A percentile compares a stretch with the other conserved stretches of the same genome.
Conservation (phyloP, 2,329 filamentous ascomycete genomes). For the Peltaster fructicola region DNA sequence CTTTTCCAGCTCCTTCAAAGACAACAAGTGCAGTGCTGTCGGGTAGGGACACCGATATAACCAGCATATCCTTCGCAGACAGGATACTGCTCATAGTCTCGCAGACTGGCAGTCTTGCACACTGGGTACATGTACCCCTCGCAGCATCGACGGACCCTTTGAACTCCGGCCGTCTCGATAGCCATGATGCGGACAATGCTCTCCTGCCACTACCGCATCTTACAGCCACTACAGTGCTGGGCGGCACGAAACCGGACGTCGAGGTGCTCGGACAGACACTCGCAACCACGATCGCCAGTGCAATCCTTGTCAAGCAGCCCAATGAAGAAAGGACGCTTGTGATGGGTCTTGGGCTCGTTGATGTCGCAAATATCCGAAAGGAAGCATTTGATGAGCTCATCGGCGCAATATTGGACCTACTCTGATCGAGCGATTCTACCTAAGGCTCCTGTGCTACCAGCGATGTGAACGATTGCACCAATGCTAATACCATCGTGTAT, state of each 20-base stretch:
- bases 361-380: conserved; percentile 15
- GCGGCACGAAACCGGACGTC: conserved; percentile 64
- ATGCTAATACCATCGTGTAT: too few species aligned
- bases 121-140: conserved; percentile 86
- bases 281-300: conserved; percentile 73
- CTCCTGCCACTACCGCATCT: conserved; percentile 64
- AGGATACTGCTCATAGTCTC: conserved; percentile 81
- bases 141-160: conserved; percentile 44
- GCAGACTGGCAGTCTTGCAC: conserved; percentile 67
- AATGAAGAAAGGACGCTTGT: conserved; percentile 41
- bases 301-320: conserved; percentile 54
- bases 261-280: conserved; percentile 65
- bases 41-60: conserved; percentile 53
- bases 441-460: too few species aligned
- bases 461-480: too few species aligned
- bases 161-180: conserved; percentile 39
- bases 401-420: conserved; percentile 15
- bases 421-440: too few species aligned
- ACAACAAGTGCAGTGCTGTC: conserved; percentile 43
- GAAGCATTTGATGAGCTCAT: conserved; percentile 23
- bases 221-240: conserved; percentile 72
- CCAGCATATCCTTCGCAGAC: conserved; percentile 61
- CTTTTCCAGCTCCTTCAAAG: conserved; percentile 32
- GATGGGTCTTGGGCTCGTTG: conserved; percentile 38
- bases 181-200: conserved; percentile 30